phyloP scores from a whole-genome alignment of 2,329 filamentous ascomycete species.

The Epichloe elymi region DNA sequence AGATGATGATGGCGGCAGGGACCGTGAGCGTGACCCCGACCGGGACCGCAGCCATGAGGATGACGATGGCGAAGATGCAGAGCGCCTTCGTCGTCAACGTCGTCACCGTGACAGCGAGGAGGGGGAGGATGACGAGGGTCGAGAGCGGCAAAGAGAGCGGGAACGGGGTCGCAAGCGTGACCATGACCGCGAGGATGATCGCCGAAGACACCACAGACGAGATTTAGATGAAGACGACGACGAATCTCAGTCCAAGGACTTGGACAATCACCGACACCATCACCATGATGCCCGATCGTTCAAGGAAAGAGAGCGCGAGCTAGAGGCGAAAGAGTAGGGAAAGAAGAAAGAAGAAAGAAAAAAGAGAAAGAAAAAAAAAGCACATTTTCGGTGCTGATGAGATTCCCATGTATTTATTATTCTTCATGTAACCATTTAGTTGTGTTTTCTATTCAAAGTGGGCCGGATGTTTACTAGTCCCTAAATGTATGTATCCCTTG shows the following conservation, averaged over 20 bases:
- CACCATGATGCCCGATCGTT: conserved; percentile 11
- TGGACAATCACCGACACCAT: conserved; percentile 6
- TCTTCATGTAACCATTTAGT: not conserved
- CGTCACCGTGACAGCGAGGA: conserved; percentile 11
- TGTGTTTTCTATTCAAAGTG: not conserved
- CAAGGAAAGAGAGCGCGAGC: conserved; percentile 10
- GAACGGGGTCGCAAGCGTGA: conserved; percentile 3
- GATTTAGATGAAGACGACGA: conserved; percentile 13
- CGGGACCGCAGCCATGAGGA: conserved; percentile 5
- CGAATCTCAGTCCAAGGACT: conserved; percentile 6
- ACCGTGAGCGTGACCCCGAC: not conserved
- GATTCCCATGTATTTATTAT: not conserved
- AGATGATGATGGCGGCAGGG: conserved; percentile 10
- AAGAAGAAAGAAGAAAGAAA: too few relatives aligned
- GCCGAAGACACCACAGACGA: conserved; percentile 10
- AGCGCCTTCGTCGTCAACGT: conserved; percentile 9
- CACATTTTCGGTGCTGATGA: not conserved
- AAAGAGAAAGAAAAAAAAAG: too few relatives aligned
- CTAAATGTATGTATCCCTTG: too few relatives aligned
- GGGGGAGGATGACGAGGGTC: conserved; percentile 1
- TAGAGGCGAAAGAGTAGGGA: conserved; percentile 1
- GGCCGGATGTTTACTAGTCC: not conserved
- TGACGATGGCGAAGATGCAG: conserved; percentile 9
- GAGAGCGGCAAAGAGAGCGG: not conserved
- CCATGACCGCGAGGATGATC: conserved; percentile 8